A percentile compares a stretch with the other conserved stretches of the same genome.
Conservation (phyloP, 495 filamentous ascomycete genomes). For the Rusavskia elegans region DNA sequence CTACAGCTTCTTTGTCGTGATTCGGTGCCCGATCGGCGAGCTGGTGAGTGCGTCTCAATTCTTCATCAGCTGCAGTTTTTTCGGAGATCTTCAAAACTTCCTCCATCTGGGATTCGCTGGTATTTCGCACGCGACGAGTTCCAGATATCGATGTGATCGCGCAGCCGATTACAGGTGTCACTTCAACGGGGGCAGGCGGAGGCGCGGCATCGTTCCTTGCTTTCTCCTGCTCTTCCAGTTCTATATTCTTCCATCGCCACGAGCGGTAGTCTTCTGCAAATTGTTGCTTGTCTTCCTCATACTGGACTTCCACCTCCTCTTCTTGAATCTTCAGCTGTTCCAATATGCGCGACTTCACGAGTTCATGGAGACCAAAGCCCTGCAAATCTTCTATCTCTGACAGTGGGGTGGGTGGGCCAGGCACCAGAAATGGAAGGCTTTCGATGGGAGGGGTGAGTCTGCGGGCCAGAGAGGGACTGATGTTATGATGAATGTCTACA, state of each 20-base stretch:
- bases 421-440: slow-evolving; percentile 30
- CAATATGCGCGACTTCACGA: slow-evolving; percentile 21
- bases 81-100: slow-evolving; percentile 61
- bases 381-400: slow-evolving; percentile 33
- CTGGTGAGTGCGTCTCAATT: slow-evolving; percentile 47
- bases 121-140: slow-evolving; percentile 42
- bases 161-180: slow-evolving; percentile 15
- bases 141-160: slow-evolving; percentile 20
- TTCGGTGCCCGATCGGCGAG: slow-evolving; percentile 44
- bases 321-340: slow-evolving; percentile 23
- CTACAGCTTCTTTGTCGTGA: slow-evolving; percentile 65
- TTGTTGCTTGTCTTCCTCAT: slow-evolving; percentile 24
- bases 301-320: slow-evolving; percentile 26
- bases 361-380: slow-evolving; percentile 20
- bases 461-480: background rate
- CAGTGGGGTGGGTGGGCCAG: slow-evolving; percentile 32
- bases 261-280: slow-evolving; percentile 29
- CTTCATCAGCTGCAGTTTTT: slow-evolving; percentile 52
- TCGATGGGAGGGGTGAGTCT: slow-evolving; percentile 21
- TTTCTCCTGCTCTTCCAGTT: slow-evolving; percentile 46
- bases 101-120: slow-evolving; percentile 64
- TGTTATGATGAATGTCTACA: background rate
- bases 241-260: slow-evolving; percentile 33
- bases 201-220: slow-evolving; percentile 35
- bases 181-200: slow-evolving; percentile 35